Evolutionary conservation across 768 basidiomycete species (phyloP).

Genomic region (Kwoniella newhampshirensis): DNA sequence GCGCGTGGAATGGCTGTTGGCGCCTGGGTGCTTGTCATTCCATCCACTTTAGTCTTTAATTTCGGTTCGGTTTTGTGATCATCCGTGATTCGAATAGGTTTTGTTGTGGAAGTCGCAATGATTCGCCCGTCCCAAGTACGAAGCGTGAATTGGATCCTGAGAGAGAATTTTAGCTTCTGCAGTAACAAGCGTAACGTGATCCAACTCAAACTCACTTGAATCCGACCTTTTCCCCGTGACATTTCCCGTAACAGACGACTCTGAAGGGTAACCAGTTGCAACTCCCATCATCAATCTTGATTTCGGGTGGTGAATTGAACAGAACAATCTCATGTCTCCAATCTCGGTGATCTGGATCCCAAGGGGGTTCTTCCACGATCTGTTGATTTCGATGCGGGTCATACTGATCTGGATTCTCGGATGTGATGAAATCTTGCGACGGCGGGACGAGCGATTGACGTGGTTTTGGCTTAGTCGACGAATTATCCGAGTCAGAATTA

Average conservation of each 20-base stretch:
- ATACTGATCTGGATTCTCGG: constrained; percentile 41
- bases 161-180: neutral
- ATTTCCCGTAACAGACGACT: constrained; percentile 96
- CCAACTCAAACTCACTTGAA: constrained; percentile 60
- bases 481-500: constrained; percentile 38
- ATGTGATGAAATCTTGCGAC: constrained; percentile 37
- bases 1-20: constrained; percentile 27
- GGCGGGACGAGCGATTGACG: constrained; percentile 21
- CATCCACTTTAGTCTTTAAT: constrained; percentile 24
- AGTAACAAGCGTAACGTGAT: too few species aligned
- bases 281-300: constrained; percentile 85
- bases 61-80: constrained; percentile 79
- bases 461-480: constrained; percentile 21
- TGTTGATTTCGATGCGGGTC: constrained; percentile 36
- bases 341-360: constrained; percentile 44
- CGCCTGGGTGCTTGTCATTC: constrained; percentile 11
- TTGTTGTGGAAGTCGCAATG: constrained; percentile 76
- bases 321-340: constrained; percentile 69
- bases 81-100: constrained; percentile 97
- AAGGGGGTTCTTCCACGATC: constrained; percentile 42
- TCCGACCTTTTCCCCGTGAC: constrained; percentile 94
- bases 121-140: constrained; percentile 74
- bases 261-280: constrained; percentile 80
- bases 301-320: constrained; percentile 87
- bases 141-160: constrained; percentile 78